These are phyloP conservation scores for Myxozyma monticola DNA, from an alignment of 805 yeast genomes.

Conservation along the genomic window DNA sequence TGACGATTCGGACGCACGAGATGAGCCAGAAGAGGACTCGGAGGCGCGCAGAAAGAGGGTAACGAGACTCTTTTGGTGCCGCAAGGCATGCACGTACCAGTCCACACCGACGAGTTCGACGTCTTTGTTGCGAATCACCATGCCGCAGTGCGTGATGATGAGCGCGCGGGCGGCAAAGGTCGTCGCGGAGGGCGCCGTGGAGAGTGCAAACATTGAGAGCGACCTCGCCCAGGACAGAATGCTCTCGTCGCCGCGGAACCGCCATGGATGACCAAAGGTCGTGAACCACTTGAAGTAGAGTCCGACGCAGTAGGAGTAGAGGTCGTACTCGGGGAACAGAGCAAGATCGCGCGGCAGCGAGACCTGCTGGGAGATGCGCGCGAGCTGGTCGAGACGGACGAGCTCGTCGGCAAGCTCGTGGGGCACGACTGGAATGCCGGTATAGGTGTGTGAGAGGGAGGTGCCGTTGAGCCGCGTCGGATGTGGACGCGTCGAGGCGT, in stretches of 20 bases:
- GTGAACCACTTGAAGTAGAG: constrained; percentile 7
- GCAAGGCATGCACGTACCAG: constrained; percentile 16
- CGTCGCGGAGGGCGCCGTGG: constrained; percentile 11
- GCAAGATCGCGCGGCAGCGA: constrained; percentile 10
- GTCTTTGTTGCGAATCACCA: not conserved
- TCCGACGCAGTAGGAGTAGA: constrained; percentile 15
- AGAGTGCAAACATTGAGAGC: constrained; percentile 14
- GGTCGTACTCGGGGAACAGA: constrained; percentile 18
- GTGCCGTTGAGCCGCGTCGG: no score
- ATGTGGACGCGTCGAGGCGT: no score
- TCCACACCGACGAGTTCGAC: constrained; percentile 10
- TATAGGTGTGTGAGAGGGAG: no score
- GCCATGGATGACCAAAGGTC: not conserved
- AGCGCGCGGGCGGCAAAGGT: constrained; percentile 16
- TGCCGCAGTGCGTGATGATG: constrained; percentile 15
- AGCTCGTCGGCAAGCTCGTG: not conserved
- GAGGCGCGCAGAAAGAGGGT: no score
- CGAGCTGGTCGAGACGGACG: not conserved
- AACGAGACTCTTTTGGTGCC: constrained; percentile 11
- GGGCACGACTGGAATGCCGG: no score
- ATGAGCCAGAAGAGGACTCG: no score
- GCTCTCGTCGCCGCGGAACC: constrained; percentile 6
- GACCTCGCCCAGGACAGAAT: constrained; percentile 4
- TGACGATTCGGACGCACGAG: no score
- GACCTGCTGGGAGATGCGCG: not conserved